phyloP scores from a whole-genome alignment of 2,329 filamentous ascomycete species.

The Pochonia chlamydosporia region DNA sequence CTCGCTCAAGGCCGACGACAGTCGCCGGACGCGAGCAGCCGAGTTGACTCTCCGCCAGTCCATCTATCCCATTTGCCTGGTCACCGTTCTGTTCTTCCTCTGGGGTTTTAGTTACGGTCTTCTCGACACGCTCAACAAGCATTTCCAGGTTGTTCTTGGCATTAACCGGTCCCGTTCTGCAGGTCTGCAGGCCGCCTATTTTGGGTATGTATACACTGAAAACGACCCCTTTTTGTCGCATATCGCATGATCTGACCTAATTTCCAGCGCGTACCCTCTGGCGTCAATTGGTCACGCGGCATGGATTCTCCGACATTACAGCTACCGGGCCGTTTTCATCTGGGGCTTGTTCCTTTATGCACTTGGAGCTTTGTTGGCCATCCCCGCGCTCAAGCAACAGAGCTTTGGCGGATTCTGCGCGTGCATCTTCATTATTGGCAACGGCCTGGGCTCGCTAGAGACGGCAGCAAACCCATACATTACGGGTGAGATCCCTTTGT shows the following conservation, averaged over 20 bases:
- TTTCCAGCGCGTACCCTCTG: constrained; percentile 55
- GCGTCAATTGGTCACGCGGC: constrained; percentile 62
- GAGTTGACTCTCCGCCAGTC: constrained; percentile 62
- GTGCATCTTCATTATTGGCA: constrained; percentile 67
- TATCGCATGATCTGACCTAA: constrained; percentile 30
- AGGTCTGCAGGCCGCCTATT: constrained; percentile 46
- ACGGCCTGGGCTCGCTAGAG: constrained; percentile 67
- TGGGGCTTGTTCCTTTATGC: constrained; percentile 63
- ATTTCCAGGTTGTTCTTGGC: constrained; percentile 40
- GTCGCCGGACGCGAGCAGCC: constrained; percentile 34
- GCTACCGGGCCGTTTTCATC: constrained; percentile 64
- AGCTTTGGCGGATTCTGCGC: constrained; percentile 72
- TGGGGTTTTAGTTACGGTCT: constrained; percentile 43
- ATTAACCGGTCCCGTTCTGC: constrained; percentile 38
- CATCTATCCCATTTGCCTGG: constrained; percentile 57
- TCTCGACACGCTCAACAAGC: constrained; percentile 42
- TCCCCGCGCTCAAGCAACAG: constrained; percentile 50
- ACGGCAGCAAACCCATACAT: constrained; percentile 74
- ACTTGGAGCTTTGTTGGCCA: constrained; percentile 50
- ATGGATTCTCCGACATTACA: constrained; percentile 56
- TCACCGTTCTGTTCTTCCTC: constrained; percentile 40
- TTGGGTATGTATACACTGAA: constrained; percentile 39
- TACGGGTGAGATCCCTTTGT: constrained; percentile 42
- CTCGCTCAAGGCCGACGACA: constrained; percentile 38
- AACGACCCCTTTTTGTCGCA: not conserved